Evolutionary conservation across 768 basidiomycete species (phyloP).

Genomic region (Hericium coralloides): DNA sequence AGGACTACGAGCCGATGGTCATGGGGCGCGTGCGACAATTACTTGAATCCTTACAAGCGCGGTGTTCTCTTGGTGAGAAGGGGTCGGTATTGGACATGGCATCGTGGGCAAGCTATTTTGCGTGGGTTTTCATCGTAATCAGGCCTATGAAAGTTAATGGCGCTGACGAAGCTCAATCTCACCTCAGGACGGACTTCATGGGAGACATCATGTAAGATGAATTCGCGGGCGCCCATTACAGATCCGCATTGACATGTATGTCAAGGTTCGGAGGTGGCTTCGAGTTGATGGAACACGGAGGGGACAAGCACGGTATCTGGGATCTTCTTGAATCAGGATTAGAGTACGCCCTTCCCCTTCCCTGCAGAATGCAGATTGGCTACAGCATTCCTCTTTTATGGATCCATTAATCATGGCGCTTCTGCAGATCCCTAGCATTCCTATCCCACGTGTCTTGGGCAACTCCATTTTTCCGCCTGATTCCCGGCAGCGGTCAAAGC

Average conservation of each 20-base stretch:
- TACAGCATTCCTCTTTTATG: too few species aligned
- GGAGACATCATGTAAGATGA: background rate
- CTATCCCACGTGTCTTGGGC: conserved; percentile 40
- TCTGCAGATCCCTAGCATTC: conserved; percentile 30
- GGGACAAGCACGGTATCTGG: conserved; percentile 36
- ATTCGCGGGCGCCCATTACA: too few species aligned
- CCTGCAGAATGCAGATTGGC: too few species aligned
- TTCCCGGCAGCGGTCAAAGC: background rate
- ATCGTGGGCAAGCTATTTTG: conserved; percentile 18
- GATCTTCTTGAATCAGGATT: conserved; percentile 35
- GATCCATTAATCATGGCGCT: background rate
- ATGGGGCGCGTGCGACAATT: conserved; percentile 17
- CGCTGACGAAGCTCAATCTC: background rate
- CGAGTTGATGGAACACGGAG: conserved; percentile 25
- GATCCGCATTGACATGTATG: too few species aligned
- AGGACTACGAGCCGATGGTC: conserved; percentile 19
- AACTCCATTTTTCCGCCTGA: background rate
- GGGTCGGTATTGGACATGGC: conserved; percentile 12
- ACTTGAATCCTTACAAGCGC: conserved; percentile 13
- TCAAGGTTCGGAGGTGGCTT: conserved; percentile 25
- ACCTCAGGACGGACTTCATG: conserved; percentile 10
- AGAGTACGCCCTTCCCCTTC: conserved; percentile 21
- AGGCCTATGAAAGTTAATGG: background rate
- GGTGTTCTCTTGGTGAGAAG: background rate
- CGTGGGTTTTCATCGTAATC: conserved; percentile 10